Conservation (phyloP, 2,329 filamentous ascomycete genomes). For the Venturia nashicola region DNA sequence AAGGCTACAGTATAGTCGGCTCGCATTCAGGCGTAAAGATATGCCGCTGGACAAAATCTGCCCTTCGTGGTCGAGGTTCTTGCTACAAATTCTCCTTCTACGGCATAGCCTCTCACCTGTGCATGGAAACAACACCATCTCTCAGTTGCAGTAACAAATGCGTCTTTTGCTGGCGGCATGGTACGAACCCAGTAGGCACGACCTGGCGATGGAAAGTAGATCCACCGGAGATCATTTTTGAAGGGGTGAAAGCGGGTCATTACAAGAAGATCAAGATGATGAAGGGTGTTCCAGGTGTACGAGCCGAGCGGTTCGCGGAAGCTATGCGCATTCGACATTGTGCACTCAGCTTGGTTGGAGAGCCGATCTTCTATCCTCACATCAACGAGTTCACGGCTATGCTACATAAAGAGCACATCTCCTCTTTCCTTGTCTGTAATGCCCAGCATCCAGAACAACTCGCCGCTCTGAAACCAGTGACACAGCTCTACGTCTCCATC, state of each 20-base stretch:
- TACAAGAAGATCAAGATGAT: conserved; percentile 98
- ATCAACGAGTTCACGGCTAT: conserved; percentile 85
- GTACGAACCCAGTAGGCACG: conserved; percentile 91
- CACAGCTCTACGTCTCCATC: conserved; percentile 92
- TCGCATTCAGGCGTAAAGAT: conserved; percentile 96
- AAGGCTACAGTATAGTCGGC: conserved; percentile 91
- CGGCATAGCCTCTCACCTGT: conserved; percentile 89
- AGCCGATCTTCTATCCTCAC: conserved; percentile 97
- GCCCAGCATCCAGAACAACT: conserved; percentile 92
- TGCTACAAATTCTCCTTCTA: conserved; percentile 99
- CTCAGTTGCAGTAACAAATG: conserved; percentile 97
- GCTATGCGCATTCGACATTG: conserved; percentile 91
- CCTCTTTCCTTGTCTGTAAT: conserved; percentile 92
- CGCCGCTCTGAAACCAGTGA: conserved; percentile 69
- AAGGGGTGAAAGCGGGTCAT: conserved; percentile 80
- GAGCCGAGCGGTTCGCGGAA: conserved; percentile 83
- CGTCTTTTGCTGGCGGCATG: conserved; percentile 97
- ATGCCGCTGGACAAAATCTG: conserved; percentile 97
- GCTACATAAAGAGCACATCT: conserved; percentile 77
- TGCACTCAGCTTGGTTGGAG: conserved; percentile 80
- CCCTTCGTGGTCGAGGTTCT: conserved; percentile 79
- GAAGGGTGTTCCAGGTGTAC: conserved; percentile 82
- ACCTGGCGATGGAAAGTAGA: conserved; percentile 96
- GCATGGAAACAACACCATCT: conserved; percentile 95
- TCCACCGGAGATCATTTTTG: conserved; percentile 76